A percentile compares a stretch with the other conserved stretches of the same genome.
phyloP scores from a whole-genome alignment of 2,329 filamentous ascomycete species.

The Pseudogymnoascus sp. region DNA sequence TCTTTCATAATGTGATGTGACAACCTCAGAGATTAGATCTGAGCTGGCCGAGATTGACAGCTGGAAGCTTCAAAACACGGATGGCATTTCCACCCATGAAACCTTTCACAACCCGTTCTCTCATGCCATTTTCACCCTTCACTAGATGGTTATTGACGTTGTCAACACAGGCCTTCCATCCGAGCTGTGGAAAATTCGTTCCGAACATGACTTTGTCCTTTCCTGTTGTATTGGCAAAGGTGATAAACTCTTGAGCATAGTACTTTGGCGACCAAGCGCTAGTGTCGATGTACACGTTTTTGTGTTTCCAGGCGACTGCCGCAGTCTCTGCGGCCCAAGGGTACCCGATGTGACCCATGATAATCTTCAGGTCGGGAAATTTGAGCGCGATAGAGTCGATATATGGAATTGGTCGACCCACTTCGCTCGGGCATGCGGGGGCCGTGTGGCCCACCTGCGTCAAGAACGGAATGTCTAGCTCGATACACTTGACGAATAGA shows the following conservation, averaged over 20 bases:
- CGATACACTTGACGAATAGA: constrained; percentile 23
- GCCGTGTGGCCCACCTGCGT: constrained; percentile 25
- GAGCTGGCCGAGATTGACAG: not conserved
- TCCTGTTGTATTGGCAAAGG: constrained; percentile 22
- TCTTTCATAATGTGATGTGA: not conserved
- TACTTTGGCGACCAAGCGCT: constrained; percentile 21
- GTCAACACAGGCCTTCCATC: constrained; percentile 21
- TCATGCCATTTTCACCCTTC: not conserved
- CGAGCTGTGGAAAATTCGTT: constrained; percentile 23
- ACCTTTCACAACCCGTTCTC: constrained; percentile 12
- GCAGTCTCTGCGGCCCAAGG: constrained; percentile 22
- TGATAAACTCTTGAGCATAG: constrained; percentile 19
- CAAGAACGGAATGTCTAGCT: constrained; percentile 23
- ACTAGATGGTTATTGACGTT: constrained; percentile 11
- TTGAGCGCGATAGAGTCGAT: constrained; percentile 22
- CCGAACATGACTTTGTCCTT: constrained; percentile 23
- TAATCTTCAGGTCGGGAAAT: constrained; percentile 20
- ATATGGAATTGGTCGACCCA: constrained; percentile 23
- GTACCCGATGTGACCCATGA: constrained; percentile 21
- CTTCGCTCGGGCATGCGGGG: constrained; percentile 22
- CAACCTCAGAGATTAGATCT: not conserved
- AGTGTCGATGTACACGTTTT: constrained; percentile 23
- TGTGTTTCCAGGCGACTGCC: constrained; percentile 23
- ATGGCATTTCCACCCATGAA: constrained; percentile 19
- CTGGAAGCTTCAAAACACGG: constrained; percentile 16